These are phyloP conservation scores for Leccinum fallax DNA, from an alignment of 1,284 basidiomycete species.

Conservation along the genomic window DNA sequence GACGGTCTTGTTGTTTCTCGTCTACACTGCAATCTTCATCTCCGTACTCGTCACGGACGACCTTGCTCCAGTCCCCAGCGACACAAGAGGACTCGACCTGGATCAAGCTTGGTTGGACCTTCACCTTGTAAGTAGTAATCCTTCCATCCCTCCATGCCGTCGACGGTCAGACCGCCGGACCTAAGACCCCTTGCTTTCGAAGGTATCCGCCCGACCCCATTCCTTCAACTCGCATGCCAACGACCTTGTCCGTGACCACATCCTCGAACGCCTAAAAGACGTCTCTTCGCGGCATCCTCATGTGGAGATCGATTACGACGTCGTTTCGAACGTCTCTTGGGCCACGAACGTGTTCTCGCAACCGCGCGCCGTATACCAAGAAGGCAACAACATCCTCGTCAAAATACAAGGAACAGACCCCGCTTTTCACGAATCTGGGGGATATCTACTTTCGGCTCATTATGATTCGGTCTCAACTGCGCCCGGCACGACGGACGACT, in stretches of 20 bases:
- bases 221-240: slow-evolving; percentile 79
- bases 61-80: slow-evolving; percentile 48
- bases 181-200: slow-evolving; percentile 1
- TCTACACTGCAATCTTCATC: slow-evolving; percentile 56
- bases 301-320: slow-evolving; percentile 58
- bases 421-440: slow-evolving; percentile 38
- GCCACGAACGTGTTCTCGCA: slow-evolving; percentile 17
- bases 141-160: background rate
- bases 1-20: slow-evolving; percentile 49
- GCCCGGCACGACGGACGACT: slow-evolving; percentile 75
- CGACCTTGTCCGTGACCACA: slow-evolving; percentile 59
- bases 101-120: slow-evolving; percentile 63
- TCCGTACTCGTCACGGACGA: slow-evolving; percentile 58
- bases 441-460: slow-evolving; percentile 77
- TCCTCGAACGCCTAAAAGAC: slow-evolving; percentile 54
- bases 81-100: slow-evolving; percentile 55
- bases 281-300: slow-evolving; percentile 46
- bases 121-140: slow-evolving; percentile 47
- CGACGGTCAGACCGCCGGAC: background rate
- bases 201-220: slow-evolving; percentile 72
- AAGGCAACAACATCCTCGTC: slow-evolving; percentile 72
- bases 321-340: slow-evolving; percentile 60
- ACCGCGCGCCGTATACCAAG: slow-evolving; percentile 53
- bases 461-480: slow-evolving; percentile 80
- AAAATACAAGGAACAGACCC: slow-evolving; percentile 62